phyloP scores from a whole-genome alignment of 345 rosid species.

The Camelina hispida region DNA sequence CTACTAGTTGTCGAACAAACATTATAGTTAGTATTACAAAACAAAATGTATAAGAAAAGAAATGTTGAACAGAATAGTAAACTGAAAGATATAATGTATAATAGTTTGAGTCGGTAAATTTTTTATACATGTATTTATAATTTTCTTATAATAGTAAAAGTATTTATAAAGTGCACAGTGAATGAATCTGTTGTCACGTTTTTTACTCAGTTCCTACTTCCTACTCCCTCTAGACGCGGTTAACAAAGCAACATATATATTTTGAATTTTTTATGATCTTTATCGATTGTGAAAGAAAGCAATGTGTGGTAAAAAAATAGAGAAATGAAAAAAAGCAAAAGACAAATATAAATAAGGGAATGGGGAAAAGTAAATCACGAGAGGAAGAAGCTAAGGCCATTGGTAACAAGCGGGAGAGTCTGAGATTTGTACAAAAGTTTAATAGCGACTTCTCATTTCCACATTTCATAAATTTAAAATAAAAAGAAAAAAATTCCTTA shows the following conservation, averaged over 20 bases:
- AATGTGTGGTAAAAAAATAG: slow-evolving; percentile 29
- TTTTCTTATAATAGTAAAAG: not conserved
- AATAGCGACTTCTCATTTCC: slow-evolving; percentile 46
- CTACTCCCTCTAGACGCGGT: slow-evolving; percentile 29
- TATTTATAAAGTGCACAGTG: not conserved
- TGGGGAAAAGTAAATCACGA: slow-evolving; percentile 49
- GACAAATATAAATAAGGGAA: slow-evolving; percentile 40
- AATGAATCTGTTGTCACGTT: slow-evolving; percentile 2
- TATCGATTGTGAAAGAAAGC: slow-evolving; percentile 46
- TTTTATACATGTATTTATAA: not conserved
- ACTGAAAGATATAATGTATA: not conserved
- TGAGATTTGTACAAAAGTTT: slow-evolving; percentile 47
- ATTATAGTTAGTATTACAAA: not conserved
- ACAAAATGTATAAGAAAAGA: not conserved
- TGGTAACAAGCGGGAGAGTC: slow-evolving; percentile 45
- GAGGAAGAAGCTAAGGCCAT: slow-evolving; percentile 37
- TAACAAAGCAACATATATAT: slow-evolving; percentile 33
- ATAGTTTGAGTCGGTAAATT: not conserved
- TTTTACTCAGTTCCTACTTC: slow-evolving; percentile 26
- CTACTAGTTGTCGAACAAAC: slow-evolving; percentile 16
- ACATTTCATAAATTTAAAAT: slow-evolving; percentile 21
- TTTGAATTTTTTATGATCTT: slow-evolving; percentile 26
- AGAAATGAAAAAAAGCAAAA: slow-evolving; percentile 37
- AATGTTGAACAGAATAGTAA: not conserved
- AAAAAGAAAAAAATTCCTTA: not conserved